Base-by-base conservation (phyloP, 192 early-diverging fungal species). In the Coemansia sp. region DNA sequence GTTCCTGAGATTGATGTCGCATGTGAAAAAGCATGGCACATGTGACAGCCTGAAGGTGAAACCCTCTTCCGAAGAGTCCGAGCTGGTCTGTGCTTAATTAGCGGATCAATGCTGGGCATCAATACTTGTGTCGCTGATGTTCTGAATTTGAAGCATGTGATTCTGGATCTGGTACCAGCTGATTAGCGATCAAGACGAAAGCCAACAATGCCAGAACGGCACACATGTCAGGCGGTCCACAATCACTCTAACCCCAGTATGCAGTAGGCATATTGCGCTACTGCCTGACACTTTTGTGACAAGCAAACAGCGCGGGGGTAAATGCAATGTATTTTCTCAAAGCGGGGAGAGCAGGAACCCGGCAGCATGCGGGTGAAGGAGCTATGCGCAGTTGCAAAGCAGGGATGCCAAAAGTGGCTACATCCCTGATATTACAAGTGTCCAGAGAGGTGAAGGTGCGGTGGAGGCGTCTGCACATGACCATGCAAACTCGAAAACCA, bases 381-480 rank as follows among this genome's bases (percentile, higher is more conserved):
- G 47, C 47, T 21, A 5, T 49, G n/a, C 11, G 15, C 41, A 11
- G 41, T 43, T 43, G 41, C 41, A 15, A 17, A 49, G 47, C 47
- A 23, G 21, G 23, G 23, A 52, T 52, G 25, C 53, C 4, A 17
- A 55, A 55, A 43, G 41, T 55, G 17, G 53, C 53, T 55, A 17
- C 29, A 55, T 55, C 23, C 53, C 53, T 53, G 51, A 22, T 24
- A 53, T 53, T 4, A 10, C 51, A 24, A 14, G 14, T 53, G 23
- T 43, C 15, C 41, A 11, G 10, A 43, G 41, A 43, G 41, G 12
- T 3, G 15, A 43, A 10, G 2, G 41, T 43, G 10, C 12, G 12
- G 50, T 55, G 27, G 29, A 15, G 53, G 53, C 53, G 53, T 25
- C 27, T 27, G 53, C 53, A 25, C 53, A 29, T 55, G 53, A 55